Percentiles rank a stretch among this genome's conserved stretches.
phyloP scores from a whole-genome alignment of 2,329 filamentous ascomycete genomes.

The Trichoderma sp. region DNA sequence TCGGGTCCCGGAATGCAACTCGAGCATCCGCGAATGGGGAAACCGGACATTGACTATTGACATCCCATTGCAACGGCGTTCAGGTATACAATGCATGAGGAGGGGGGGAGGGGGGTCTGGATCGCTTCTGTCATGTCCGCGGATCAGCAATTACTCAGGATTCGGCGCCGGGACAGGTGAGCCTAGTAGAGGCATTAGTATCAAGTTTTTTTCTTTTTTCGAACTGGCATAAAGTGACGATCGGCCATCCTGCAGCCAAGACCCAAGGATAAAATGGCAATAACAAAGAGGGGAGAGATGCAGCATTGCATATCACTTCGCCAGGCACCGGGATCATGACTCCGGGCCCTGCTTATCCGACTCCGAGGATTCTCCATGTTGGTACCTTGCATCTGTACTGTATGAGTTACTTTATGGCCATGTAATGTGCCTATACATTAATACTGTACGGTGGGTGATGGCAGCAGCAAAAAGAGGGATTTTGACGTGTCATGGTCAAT shows the following conservation, averaged over 20 bases:
- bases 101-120: not conserved
- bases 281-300: not conserved
- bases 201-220: not conserved
- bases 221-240: not conserved
- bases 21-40: not conserved
- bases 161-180: not conserved
- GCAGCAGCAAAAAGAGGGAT: not conserved
- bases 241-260: not conserved
- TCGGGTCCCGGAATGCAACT: constrained; percentile 12
- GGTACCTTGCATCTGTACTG: not conserved
- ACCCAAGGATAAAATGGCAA: not conserved
- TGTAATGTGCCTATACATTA: not conserved
- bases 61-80: not conserved
- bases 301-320: not conserved
- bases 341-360: not conserved
- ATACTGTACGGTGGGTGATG: too few relatives aligned
- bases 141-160: not conserved
- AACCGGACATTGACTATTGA: not conserved
- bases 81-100: not conserved
- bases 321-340: not conserved
- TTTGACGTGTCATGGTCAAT: constrained; percentile 12
- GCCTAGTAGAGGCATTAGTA: too few relatives aligned
- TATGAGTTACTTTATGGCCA: not conserved
- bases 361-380: not conserved
- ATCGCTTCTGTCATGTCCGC: not conserved